phyloP scores from a whole-genome alignment of 2,329 filamentous ascomycete species.

The Trichoderma lentiforme region DNA sequence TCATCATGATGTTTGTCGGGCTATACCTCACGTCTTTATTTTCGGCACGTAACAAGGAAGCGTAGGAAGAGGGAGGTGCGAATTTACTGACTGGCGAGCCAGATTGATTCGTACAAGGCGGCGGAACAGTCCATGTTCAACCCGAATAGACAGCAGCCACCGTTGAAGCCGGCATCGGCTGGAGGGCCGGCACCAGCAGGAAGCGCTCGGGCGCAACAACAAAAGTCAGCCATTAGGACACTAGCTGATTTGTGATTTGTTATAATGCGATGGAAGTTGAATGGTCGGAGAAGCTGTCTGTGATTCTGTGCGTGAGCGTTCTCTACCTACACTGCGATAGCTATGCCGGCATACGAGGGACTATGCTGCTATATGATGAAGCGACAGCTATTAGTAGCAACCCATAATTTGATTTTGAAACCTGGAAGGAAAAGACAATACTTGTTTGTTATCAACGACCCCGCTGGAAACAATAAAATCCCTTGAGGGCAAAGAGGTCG shows the following conservation, averaged over 20 bases:
- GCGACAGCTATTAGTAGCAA: background rate
- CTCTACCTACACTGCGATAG: background rate
- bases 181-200: slow-evolving; percentile 16
- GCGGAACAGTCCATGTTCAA: slow-evolving; percentile 61
- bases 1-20: slow-evolving; percentile 44
- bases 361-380: background rate
- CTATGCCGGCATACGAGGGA: background rate
- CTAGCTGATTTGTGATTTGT: slow-evolving; percentile 48
- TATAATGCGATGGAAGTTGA: background rate
- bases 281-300: background rate
- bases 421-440: background rate
- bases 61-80: slow-evolving; percentile 6
- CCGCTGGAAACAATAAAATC: no score
- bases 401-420: background rate
- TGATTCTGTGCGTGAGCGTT: slow-evolving; percentile 5
- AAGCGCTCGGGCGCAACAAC: slow-evolving; percentile 27
- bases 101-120: slow-evolving; percentile 61
- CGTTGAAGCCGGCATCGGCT: background rate
- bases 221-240: slow-evolving; percentile 46
- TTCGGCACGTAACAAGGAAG: slow-evolving; percentile 43
- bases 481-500: no score
- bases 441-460: background rate
- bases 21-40: slow-evolving; percentile 62
- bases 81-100: slow-evolving; percentile 26
- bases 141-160: slow-evolving; percentile 39